phyloP scores from a whole-genome alignment of 2,329 filamentous ascomycete species.

The Geosmithia flava region DNA sequence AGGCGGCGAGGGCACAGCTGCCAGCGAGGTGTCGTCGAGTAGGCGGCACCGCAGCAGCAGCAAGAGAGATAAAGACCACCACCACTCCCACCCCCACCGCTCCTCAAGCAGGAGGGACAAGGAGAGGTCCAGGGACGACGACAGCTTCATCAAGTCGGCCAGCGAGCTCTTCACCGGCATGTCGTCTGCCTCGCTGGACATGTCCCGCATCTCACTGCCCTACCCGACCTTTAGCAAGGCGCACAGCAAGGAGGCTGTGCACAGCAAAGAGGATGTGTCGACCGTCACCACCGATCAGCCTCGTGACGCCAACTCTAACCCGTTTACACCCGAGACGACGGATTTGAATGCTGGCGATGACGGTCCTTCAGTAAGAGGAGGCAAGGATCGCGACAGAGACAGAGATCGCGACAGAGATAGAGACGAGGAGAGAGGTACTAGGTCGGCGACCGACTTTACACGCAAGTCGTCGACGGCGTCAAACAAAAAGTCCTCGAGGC shows the following conservation, averaged over 20 bases:
- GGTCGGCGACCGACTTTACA: conserved; percentile 28
- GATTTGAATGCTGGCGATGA: conserved; percentile 36
- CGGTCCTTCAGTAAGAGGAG: not conserved
- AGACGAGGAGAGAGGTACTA: conserved; percentile 23
- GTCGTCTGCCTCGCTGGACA: conserved; percentile 20
- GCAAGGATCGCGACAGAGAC: conserved; percentile 1
- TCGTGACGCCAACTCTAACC: conserved; percentile 20
- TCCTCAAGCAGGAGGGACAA: conserved; percentile 4
- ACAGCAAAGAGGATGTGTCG: conserved; percentile 41
- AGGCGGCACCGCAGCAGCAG: conserved; percentile 16
- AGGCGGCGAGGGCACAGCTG: conserved; percentile 16
- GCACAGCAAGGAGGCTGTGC: conserved; percentile 78
- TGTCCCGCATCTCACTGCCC: conserved; percentile 43
- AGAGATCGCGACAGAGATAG: not conserved
- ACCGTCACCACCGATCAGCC: conserved; percentile 5
- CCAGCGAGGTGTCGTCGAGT: conserved; percentile 26
- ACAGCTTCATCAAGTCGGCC: conserved; percentile 19
- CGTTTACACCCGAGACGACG: conserved; percentile 58
- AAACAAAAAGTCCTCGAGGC: conserved; percentile 28
- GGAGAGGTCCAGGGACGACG: conserved; percentile 12
- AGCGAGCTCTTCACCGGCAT: conserved; percentile 38
- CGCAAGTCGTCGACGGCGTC: conserved; percentile 19
- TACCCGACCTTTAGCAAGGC: conserved; percentile 83
- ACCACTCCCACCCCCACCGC: not conserved
- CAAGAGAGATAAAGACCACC: conserved; percentile 5